Percentiles rank a stretch among this genome's conserved stretches.
Conservation (phyloP, 495 filamentous ascomycete genomes). For the Delitschia confertaspora region DNA sequence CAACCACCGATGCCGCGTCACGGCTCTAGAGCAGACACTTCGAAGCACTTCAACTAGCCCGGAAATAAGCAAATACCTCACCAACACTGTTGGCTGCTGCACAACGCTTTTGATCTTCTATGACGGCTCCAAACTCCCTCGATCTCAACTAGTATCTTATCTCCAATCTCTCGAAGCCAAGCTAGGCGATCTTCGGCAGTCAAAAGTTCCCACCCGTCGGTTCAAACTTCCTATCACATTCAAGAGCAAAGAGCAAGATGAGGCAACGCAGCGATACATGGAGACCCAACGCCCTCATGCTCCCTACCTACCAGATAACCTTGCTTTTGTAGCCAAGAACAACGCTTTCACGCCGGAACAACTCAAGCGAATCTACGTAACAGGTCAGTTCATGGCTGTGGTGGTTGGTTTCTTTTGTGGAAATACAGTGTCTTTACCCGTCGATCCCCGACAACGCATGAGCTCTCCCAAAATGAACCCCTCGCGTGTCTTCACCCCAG, state of each 20-base stretch:
- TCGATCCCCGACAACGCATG: constrained; percentile 47
- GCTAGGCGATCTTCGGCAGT: constrained; percentile 32
- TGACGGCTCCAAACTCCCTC: constrained; percentile 36
- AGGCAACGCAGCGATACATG: constrained; percentile 47
- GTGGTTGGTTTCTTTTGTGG: constrained; percentile 52
- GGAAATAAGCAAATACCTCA: constrained; percentile 36
- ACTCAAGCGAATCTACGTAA: constrained; percentile 42
- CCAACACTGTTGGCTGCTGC: constrained; percentile 44
- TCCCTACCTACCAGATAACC: constrained; percentile 49
- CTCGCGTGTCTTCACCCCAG: constrained; percentile 48
- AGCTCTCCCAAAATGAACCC: constrained; percentile 53
- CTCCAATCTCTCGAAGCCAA: constrained; percentile 30
- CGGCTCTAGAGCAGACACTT: constrained; percentile 40
- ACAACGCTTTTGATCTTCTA: constrained; percentile 43
- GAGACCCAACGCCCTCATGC: constrained; percentile 50
- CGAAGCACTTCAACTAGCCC: constrained; percentile 29
- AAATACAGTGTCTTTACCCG: constrained; percentile 45
- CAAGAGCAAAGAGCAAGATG: constrained; percentile 41
- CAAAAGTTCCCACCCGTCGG: constrained; percentile 43
- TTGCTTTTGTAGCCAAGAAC: constrained; percentile 49
- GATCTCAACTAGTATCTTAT: constrained; percentile 31
- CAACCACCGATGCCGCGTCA: constrained; percentile 44
- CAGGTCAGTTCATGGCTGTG: constrained; percentile 43
- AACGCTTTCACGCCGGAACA: constrained; percentile 45
- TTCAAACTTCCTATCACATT: constrained; percentile 51